phyloP scores from a whole-genome alignment of 225 moss, liverwort and hornwort species.

The Pseudoscleropodium purum region DNA sequence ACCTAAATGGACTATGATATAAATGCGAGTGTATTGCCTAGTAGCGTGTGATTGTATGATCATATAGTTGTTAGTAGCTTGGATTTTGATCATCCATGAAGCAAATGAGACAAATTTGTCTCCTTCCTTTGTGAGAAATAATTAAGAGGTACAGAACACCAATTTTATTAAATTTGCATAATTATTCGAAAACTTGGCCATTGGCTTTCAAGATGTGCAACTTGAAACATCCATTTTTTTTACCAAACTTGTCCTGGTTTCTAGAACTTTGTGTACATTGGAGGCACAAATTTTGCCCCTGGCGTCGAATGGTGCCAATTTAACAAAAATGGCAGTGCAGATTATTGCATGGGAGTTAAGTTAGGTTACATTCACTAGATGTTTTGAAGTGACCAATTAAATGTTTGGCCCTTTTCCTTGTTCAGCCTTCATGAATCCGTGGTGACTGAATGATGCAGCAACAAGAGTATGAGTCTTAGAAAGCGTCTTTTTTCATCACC shows the following conservation, averaged over 20 bases:
- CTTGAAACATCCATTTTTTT: not conserved
- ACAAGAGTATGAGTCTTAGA: no score
- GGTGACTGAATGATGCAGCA: no score
- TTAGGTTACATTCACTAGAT: no score
- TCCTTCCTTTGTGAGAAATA: not conserved
- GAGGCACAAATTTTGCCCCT: rapidly evolving
- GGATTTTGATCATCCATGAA: not conserved
- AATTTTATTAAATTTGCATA: not conserved
- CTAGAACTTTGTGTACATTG: not conserved
- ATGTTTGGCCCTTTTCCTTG: no score
- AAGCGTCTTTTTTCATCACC: no score
- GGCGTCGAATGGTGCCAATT: no score
- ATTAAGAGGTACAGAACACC: no score
- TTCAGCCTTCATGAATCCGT: no score
- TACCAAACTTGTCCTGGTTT: not conserved
- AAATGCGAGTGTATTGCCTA: not conserved
- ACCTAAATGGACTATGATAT: not conserved
- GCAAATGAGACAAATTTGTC: not conserved
- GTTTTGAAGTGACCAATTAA: no score
- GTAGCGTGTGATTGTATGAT: not conserved
- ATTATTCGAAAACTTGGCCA: not conserved
- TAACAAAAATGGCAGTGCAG: no score
- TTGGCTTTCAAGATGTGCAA: rapidly evolving
- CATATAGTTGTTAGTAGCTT: not conserved
- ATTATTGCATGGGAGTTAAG: no score